Evolutionary conservation across 331 rosid genomes (phyloP).

Genomic region (Prunus yedoensis): DNA sequence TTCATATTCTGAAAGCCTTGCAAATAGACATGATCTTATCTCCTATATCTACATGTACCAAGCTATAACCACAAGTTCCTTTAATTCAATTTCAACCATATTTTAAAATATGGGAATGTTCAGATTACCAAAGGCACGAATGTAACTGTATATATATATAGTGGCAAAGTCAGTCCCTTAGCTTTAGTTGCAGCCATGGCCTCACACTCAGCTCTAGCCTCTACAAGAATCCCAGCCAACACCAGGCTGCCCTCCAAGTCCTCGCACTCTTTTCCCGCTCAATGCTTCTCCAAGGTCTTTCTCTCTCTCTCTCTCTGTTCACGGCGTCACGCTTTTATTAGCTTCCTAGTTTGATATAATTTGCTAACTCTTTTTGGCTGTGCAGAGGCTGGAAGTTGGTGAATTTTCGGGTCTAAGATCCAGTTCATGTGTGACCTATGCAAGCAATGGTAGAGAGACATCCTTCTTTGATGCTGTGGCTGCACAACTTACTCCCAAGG

Average conservation of each 20-base stretch:
- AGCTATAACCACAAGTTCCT: slow-evolving; percentile 69
- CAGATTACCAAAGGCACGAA: background rate
- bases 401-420: slow-evolving; percentile 82
- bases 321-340: background rate
- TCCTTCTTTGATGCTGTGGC: slow-evolving; percentile 80
- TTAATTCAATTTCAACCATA: slow-evolving; percentile 36
- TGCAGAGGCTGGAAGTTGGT: slow-evolving; percentile 75
- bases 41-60: slow-evolving; percentile 33
- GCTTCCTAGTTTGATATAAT: background rate
- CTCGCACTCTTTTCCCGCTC: slow-evolving; percentile 60
- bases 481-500: slow-evolving; percentile 83
- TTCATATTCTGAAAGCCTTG: slow-evolving; percentile 34
- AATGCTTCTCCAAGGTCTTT: slow-evolving; percentile 71
- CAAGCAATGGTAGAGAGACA: slow-evolving; percentile 58
- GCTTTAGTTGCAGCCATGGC: slow-evolving; percentile 73
- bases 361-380: slow-evolving; percentile 21
- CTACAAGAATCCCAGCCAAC: slow-evolving; percentile 71
- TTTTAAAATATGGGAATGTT: background rate
- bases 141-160: background rate
- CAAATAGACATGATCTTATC: slow-evolving; percentile 60
- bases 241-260: slow-evolving; percentile 68
- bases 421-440: slow-evolving; percentile 52
- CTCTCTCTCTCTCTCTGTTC: slow-evolving; percentile 10
- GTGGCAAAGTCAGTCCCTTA: slow-evolving; percentile 6
- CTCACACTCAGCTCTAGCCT: slow-evolving; percentile 91